Evolutionary conservation across 805 yeast species (phyloP).

Genomic region (Kodamaea neixiangensis): DNA sequence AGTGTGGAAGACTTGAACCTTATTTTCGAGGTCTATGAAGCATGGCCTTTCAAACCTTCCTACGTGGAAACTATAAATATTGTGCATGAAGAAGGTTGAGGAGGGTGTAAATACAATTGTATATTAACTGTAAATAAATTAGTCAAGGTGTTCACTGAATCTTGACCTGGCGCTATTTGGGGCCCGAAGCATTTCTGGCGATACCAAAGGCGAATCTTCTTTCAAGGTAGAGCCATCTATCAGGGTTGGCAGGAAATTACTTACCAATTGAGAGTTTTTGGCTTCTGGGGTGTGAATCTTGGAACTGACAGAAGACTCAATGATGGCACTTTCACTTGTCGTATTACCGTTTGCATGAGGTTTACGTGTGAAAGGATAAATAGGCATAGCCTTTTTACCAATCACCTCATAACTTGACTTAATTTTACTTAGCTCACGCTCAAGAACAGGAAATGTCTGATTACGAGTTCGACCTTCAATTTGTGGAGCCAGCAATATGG

Average conservation of each 20-base stretch:
- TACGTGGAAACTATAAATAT: slow-evolving; percentile 17
- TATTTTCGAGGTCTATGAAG: slow-evolving; percentile 53
- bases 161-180: neutral
- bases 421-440: neutral
- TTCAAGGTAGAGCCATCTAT: neutral
- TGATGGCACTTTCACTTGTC: too few relatives aligned
- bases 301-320: neutral
- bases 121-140: neutral
- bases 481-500: neutral
- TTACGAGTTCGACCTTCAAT: neutral
- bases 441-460: neutral
- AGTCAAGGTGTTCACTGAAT: neutral
- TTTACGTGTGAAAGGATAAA: neutral
- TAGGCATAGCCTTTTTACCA: neutral
- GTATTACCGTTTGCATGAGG: too few relatives aligned
- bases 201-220: neutral
- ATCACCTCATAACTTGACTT: neutral
- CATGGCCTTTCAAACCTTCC: slow-evolving; percentile 89
- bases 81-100: slow-evolving; percentile 12
- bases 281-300: neutral
- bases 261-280: neutral
- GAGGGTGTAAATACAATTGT: neutral
- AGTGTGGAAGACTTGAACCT: slow-evolving; percentile 54
- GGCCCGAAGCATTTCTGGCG: neutral
- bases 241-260: neutral